A percentile compares a stretch with the other conserved stretches of the same genome.
Conservation (phyloP, 2,329 filamentous ascomycete genomes). For the Trichophyton equinum region DNA sequence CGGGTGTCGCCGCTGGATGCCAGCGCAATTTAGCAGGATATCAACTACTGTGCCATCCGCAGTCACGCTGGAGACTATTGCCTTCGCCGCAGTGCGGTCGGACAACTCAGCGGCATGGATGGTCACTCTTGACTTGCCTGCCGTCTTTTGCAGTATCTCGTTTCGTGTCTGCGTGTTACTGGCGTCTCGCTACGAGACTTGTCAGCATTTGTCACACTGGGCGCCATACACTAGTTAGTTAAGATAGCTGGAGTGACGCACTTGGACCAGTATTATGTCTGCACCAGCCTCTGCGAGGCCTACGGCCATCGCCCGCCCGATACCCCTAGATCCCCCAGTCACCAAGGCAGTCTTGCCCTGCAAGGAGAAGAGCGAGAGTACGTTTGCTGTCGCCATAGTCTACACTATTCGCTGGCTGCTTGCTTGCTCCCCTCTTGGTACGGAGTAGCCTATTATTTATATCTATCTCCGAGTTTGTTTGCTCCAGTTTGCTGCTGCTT, state of each 20-base stretch:
- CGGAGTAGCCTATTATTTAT: background rate
- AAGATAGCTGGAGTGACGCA: constrained; percentile 8
- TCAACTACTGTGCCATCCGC: constrained; percentile 46
- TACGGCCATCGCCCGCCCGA: constrained; percentile 36
- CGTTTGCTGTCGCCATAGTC: background rate
- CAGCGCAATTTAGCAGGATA: constrained; percentile 75
- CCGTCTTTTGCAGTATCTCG: constrained; percentile 27
- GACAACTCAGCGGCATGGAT: constrained; percentile 36
- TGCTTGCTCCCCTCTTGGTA: too few relatives aligned
- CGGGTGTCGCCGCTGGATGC: constrained; percentile 69
- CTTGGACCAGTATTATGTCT: constrained; percentile 34
- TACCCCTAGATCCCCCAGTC: constrained; percentile 37
- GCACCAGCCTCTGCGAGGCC: constrained; percentile 37
- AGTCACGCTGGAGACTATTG: constrained; percentile 28
- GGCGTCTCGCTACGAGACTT: constrained; percentile 38
- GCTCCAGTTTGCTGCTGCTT: background rate
- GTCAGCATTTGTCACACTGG: background rate
- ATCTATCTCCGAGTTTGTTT: background rate
- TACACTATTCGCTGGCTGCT: background rate
- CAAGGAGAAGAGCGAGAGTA: constrained; percentile 26
- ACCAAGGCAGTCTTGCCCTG: constrained; percentile 34
- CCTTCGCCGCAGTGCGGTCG: constrained; percentile 29
- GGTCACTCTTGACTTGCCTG: constrained; percentile 24
- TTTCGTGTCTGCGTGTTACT: constrained; percentile 35
- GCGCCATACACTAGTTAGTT: background rate